A percentile compares a stretch with the other conserved stretches of the same genome.
Conservation (phyloP, 352 stramenopile species). For the Albugo candida region DNA sequence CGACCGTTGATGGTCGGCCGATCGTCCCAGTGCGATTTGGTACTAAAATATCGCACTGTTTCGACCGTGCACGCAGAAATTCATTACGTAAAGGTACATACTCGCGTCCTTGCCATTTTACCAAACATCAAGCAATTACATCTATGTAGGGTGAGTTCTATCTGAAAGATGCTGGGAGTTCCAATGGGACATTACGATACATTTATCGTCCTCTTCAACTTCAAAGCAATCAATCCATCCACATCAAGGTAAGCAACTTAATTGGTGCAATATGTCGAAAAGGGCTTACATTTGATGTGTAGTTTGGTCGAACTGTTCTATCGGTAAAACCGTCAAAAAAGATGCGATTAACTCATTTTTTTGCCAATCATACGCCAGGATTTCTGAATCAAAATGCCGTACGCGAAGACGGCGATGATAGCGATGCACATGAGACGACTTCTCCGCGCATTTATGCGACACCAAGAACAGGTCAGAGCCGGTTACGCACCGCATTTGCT, state of each 20-base stretch:
- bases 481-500: too few relatives aligned
- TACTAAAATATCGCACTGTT: slow-evolving; percentile 90
- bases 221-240: slow-evolving; percentile 72
- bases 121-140: neutral
- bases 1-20: slow-evolving; percentile 82
- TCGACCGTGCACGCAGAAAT: slow-evolving; percentile 88
- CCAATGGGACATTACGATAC: slow-evolving; percentile 88
- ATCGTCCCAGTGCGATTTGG: slow-evolving; percentile 86
- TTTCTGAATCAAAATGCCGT: too few relatives aligned
- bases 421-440: too few relatives aligned
- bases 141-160: slow-evolving; percentile 75
- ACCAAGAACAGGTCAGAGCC: too few relatives aligned
- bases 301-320: slow-evolving; percentile 68
- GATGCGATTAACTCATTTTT: slow-evolving; percentile 71
- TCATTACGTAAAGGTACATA: slow-evolving; percentile 62
- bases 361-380: slow-evolving; percentile 6
- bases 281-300: slow-evolving; percentile 32
- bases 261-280: too few relatives aligned
- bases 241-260: slow-evolving; percentile 25
- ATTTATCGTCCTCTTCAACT: slow-evolving; percentile 85
- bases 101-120: too few relatives aligned
- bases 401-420: too few relatives aligned
- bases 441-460: too few relatives aligned
- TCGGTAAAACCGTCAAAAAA: slow-evolving; percentile 81
- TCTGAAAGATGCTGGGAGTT: slow-evolving; percentile 86